phyloP scores from a whole-genome alignment of 2,329 filamentous ascomycete genomes.

The Davidsoniella virescens region DNA sequence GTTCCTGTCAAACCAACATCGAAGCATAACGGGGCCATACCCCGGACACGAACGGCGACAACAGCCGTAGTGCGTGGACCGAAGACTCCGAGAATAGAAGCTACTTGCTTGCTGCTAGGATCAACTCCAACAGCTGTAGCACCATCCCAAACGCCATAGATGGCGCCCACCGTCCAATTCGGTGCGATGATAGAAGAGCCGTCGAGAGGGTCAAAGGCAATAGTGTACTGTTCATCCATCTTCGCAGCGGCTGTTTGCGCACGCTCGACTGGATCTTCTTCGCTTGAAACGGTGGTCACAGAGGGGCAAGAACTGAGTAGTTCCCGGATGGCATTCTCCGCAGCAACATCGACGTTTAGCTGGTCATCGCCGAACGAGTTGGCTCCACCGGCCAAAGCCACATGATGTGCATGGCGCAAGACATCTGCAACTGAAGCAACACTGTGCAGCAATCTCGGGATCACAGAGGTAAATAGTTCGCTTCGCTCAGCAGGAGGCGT shows the following conservation, averaged over 20 bases:
- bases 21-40: constrained; percentile 26
- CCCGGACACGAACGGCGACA: constrained; percentile 34
- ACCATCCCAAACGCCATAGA: constrained; percentile 43
- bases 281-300: constrained; percentile 37
- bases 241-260: constrained; percentile 14
- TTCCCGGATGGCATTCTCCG: constrained; percentile 32
- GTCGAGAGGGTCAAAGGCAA: constrained; percentile 48
- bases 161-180: constrained; percentile 43
- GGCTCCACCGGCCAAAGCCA: constrained; percentile 20
- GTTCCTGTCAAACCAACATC: constrained; percentile 30
- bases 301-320: constrained; percentile 24
- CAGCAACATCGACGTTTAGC: constrained; percentile 39
- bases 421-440: constrained; percentile 28
- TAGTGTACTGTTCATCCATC: constrained; percentile 31
- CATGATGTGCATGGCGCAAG: constrained; percentile 28
- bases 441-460: constrained; percentile 31
- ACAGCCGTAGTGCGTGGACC: constrained; percentile 40
- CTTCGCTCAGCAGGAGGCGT: constrained; percentile 16
- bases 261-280: constrained; percentile 42
- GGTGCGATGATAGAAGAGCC: constrained; percentile 44
- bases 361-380: constrained; percentile 45
- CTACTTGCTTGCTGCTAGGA: constrained; percentile 28
- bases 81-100: constrained; percentile 34
- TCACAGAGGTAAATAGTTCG: constrained; percentile 27
- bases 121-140: constrained; percentile 25